Evolutionary conservation across 345 rosid species (phyloP).

Genomic region (Fremontodendron californicum): DNA sequence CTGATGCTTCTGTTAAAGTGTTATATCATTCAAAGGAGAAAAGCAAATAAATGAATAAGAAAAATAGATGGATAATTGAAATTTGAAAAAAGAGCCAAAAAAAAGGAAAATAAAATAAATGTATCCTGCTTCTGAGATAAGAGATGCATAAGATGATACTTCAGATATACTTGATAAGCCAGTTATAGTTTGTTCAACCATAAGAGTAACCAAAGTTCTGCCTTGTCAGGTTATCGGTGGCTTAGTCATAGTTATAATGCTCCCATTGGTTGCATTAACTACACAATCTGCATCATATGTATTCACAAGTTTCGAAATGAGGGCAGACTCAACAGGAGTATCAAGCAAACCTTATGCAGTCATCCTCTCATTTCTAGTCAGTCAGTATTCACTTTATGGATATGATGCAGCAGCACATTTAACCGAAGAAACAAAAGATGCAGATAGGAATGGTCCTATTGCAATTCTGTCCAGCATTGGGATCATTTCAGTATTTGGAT

Average conservation of each 20-base stretch:
- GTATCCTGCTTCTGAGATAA: background rate
- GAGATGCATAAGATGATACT: no score
- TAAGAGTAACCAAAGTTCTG: background rate
- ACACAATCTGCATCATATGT: conserved; percentile 52
- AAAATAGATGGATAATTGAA: no score
- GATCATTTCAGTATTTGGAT: conserved; percentile 52
- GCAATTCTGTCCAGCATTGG: conserved; percentile 59
- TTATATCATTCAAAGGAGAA: no score
- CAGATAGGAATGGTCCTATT: conserved; percentile 59
- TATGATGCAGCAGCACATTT: conserved; percentile 64
- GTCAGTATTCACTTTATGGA: conserved; percentile 58
- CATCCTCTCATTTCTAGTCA: conserved; percentile 49
- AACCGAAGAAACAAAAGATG: conserved; percentile 70
- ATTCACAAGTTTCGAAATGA: conserved; percentile 43
- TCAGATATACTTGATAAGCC: no score
- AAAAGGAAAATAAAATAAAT: no score
- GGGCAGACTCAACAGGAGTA: conserved; percentile 45
- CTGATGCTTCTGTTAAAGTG: no score
- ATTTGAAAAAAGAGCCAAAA: no score
- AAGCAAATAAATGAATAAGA: no score
- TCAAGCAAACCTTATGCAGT: conserved; percentile 55
- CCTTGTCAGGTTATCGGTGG: conserved; percentile 49
- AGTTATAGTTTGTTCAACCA: background rate
- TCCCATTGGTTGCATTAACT: conserved; percentile 49
- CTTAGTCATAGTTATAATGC: conserved; percentile 47